phyloP scores from a whole-genome alignment of 352 stramenopile species.

The Phytophthora niederhauseri region DNA sequence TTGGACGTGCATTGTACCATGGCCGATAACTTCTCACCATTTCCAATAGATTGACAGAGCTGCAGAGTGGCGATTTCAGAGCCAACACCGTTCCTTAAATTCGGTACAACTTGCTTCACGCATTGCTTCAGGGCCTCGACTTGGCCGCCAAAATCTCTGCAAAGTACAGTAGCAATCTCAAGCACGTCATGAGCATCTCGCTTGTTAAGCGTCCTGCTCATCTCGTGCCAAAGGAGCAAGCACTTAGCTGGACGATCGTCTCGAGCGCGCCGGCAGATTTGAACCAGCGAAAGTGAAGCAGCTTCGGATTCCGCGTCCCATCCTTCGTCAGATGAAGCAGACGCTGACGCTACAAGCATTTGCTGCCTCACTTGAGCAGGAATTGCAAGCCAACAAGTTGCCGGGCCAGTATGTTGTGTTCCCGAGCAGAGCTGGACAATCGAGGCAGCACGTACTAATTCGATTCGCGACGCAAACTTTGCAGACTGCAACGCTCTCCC shows the following conservation, averaged over 20 bases:
- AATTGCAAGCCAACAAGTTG: constrained; percentile 52
- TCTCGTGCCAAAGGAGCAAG: constrained; percentile 39
- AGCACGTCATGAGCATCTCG: constrained; percentile 20
- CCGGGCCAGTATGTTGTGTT: constrained; percentile 31
- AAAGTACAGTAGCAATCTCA: constrained; percentile 16
- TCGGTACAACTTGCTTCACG: constrained; percentile 27
- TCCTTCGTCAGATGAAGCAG: neutral
- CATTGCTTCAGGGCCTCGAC: constrained; percentile 36
- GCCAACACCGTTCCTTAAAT: constrained; percentile 17
- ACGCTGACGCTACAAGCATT: constrained; percentile 17
- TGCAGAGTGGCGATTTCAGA: constrained; percentile 27
- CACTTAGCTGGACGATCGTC: constrained; percentile 41
- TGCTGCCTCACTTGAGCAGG: constrained; percentile 37
- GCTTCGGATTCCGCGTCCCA: constrained; percentile 1
- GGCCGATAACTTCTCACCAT: constrained; percentile 17
- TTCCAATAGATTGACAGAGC: constrained; percentile 32
- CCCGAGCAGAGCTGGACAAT: constrained; percentile 38
- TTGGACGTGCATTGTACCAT: constrained; percentile 32
- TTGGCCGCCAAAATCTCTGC: constrained; percentile 25
- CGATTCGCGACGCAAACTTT: constrained; percentile 33
- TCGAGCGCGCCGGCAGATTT: constrained; percentile 42
- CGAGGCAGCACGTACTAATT: constrained; percentile 24
- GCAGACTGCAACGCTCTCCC: constrained; percentile 24
- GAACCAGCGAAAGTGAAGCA: constrained; percentile 27
- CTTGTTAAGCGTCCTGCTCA: constrained; percentile 33